These are phyloP conservation scores for Cyathus striatus DNA, from an alignment of 768 basidiomycete species.

Conservation along the genomic window DNA sequence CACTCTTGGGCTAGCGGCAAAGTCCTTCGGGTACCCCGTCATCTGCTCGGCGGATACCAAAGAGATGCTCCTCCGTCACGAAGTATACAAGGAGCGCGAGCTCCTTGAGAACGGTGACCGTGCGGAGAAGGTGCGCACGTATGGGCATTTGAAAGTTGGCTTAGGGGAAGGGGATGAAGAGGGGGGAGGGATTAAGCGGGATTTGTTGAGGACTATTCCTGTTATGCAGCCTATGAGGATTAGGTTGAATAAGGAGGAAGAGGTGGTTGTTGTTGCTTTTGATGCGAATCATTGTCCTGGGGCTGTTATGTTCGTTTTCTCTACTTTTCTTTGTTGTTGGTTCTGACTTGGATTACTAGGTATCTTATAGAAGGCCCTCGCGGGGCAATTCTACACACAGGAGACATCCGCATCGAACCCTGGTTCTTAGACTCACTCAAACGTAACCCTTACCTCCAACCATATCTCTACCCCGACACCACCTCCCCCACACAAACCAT, in stretches of 20 bases:
- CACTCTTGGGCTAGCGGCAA: constrained; percentile 67
- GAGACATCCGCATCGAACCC: constrained; percentile 87
- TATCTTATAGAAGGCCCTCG: constrained; percentile 72
- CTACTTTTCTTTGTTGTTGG: neutral
- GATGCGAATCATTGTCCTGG: constrained; percentile 97
- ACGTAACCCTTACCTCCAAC: constrained; percentile 67
- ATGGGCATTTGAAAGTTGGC: constrained; percentile 60
- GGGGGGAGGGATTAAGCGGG: constrained; percentile 51
- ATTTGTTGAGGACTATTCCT: constrained; percentile 60
- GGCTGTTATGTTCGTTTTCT: constrained; percentile 70
- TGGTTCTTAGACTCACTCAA: constrained; percentile 67
- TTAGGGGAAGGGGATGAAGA: constrained; percentile 44
- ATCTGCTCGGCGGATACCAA: constrained; percentile 83
- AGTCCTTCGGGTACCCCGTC: constrained; percentile 67
- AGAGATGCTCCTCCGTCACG: constrained; percentile 77
- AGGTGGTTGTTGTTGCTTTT: constrained; percentile 70
- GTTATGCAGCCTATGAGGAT: constrained; percentile 60
- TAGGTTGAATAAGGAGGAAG: constrained; percentile 49
- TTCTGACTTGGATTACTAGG: constrained; percentile 37
- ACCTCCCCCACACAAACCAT: constrained; percentile 8
- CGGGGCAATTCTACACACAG: constrained; percentile 83
- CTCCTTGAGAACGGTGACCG: constrained; percentile 46
- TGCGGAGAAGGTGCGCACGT: constrained; percentile 52
- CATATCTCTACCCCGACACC: constrained; percentile 49
- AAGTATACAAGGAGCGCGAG: constrained; percentile 62